Conservation (phyloP, 768 basidiomycete genomes). For the Plicaturopsis crispa region DNA sequence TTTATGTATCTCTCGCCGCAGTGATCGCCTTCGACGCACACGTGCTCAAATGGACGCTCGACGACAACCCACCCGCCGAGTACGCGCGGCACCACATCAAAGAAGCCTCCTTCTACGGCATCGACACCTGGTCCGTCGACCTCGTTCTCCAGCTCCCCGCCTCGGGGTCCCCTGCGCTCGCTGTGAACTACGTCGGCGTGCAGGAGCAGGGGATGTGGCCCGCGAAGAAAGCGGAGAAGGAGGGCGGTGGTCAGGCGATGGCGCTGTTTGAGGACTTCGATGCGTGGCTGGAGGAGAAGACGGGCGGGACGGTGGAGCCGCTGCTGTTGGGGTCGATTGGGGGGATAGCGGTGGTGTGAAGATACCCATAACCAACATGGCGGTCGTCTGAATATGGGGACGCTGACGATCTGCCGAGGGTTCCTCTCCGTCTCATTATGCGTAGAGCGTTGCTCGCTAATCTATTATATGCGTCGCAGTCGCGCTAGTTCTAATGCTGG, state of each 20-base stretch:
- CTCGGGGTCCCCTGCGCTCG: constrained; percentile 26
- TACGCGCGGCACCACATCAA: constrained; percentile 83
- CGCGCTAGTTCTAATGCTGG: background rate
- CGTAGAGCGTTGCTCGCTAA: background rate
- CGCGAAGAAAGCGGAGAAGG: constrained; percentile 43
- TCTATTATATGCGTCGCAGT: background rate
- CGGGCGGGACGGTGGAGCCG: constrained; percentile 58
- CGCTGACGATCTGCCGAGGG: background rate
- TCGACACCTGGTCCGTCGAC: constrained; percentile 65
- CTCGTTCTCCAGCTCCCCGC: constrained; percentile 54
- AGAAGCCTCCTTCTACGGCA: constrained; percentile 82
- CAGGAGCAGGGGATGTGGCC: constrained; percentile 86
- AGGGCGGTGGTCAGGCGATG: constrained; percentile 54
- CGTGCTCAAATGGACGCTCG: constrained; percentile 78
- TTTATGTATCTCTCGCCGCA: constrained; percentile 12
- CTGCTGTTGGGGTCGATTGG: constrained; percentile 65
- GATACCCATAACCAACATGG: background rate
- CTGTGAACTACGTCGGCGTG: constrained; percentile 74
- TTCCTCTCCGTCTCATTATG: background rate
- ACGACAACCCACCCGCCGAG: constrained; percentile 70
- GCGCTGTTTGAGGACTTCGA: constrained; percentile 69
- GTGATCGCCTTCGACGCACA: constrained; percentile 91
- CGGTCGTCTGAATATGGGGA: background rate
- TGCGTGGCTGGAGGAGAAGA: constrained; percentile 61
- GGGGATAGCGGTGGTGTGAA: constrained; percentile 41